Evolutionary conservation across 768 basidiomycete species (phyloP), one percentile per base, ranked within the genome.

Genomic region (Mycena vitilis): DNA sequence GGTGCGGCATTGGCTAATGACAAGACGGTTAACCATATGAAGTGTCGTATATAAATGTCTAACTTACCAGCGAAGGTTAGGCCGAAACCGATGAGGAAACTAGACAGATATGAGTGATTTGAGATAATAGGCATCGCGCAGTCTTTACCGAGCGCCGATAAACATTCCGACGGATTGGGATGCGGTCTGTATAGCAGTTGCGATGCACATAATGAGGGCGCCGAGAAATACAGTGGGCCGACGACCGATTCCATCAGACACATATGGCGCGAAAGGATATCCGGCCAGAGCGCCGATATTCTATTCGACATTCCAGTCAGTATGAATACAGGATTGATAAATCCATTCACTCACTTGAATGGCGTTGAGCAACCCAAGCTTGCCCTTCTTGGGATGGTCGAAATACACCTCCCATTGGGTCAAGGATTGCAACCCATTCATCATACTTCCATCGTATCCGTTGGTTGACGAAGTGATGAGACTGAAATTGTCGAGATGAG

Each of bases 401-500:
- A 94, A 94, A 74, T 87, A 90, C 10, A 68, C 53, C 54, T 82
- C 77, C 93, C 93, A 94, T 70, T 89, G 86, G 20, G 74, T 62
- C 66, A 93, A 81, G 53, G 87, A 86, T 78, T 94, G 92, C 48
- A 94, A 82, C 76, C 90, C 90, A 78, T 93, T 92, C 91, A 92
- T 91, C 87, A 92, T 88, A 76, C 87, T 89, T 67, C 90, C 90
- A 73, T 93, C 92, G 75, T 89, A 93, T 59, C 91, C 92, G 76
- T 88, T 91, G 55, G 89, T 91, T 16, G 89, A 90, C 30, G 91
- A 91, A 13, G 91, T 92, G 75, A 92, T 90, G 70, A 93, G 87
- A 56, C 89, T 90, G 61, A 23, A 60, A 23, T 55, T 34, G n/a
- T 42, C 44, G 44, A 48, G 40, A 37, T 63, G 34, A 51, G 5